These are phyloP conservation scores for Candolleomyces aberdarensis DNA, from an alignment of 768 basidiomycete species.

Conservation along the genomic window DNA sequence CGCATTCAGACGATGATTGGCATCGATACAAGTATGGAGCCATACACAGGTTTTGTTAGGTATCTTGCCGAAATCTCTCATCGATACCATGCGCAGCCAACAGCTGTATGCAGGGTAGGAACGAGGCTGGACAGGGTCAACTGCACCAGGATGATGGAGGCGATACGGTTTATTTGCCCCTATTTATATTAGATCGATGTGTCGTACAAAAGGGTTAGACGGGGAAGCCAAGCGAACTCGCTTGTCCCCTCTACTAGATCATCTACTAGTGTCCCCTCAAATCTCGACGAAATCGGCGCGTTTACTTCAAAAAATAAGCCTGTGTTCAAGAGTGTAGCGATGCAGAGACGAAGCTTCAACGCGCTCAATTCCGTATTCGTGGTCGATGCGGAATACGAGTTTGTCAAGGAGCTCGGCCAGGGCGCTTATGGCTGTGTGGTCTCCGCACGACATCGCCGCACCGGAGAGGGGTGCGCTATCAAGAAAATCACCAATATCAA, in stretches of 20 bases:
- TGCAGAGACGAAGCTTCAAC: constrained; percentile 77
- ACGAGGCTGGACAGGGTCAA: not conserved
- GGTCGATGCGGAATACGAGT: constrained; percentile 87
- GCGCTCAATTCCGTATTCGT: constrained; percentile 84
- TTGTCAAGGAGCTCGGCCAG: constrained; percentile 95
- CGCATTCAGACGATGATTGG: too few species aligned
- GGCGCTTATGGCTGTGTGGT: constrained; percentile 95
- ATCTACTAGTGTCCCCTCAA: not conserved
- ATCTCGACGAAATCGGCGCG: constrained; percentile 4
- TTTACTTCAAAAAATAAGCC: not conserved
- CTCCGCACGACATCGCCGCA: constrained; percentile 76
- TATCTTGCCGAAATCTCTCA: too few species aligned
- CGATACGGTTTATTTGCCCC: constrained; percentile 5
- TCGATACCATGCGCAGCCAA: too few species aligned
- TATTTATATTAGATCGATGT: constrained; percentile 4
- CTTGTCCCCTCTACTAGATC: not conserved
- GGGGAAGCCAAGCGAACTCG: not conserved
- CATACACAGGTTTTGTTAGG: too few species aligned
- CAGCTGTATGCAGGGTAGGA: not conserved
- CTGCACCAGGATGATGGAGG: not conserved
- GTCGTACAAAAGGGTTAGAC: not conserved
- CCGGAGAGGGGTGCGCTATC: constrained; percentile 89
- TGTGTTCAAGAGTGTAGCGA: constrained; percentile 22
- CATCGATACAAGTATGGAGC: too few species aligned
- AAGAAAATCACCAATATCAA: constrained; percentile 97